Conservation (phyloP, 2,329 filamentous ascomycete genomes). For the Lasiodiplodia sp. region DNA sequence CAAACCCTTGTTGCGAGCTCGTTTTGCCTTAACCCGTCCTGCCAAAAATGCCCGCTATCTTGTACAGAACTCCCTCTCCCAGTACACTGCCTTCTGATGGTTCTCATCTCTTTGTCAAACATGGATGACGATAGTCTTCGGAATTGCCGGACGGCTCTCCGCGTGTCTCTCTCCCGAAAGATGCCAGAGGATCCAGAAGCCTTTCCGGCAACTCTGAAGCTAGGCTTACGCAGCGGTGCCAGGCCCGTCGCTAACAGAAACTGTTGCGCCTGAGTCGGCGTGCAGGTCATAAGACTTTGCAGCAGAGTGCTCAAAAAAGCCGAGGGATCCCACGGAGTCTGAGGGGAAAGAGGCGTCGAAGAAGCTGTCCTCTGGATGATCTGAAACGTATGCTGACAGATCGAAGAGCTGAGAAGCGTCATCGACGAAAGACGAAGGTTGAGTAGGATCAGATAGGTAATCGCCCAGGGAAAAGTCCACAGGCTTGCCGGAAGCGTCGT, state of each 20-base stretch:
- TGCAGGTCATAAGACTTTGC: constrained; percentile 52
- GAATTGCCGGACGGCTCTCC: constrained; percentile 26
- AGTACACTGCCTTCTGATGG: constrained; percentile 18
- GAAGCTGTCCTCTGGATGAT: constrained; percentile 46
- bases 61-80: constrained; percentile 24
- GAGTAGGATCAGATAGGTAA: constrained; percentile 47
- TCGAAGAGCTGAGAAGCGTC: constrained; percentile 49
- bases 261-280: constrained; percentile 56
- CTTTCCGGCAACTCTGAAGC: constrained; percentile 31
- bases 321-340: constrained; percentile 40
- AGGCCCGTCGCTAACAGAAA: constrained; percentile 56
- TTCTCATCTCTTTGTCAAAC: constrained; percentile 10
- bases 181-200: constrained; percentile 26
- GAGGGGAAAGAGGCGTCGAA: constrained; percentile 44
- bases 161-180: constrained; percentile 21
- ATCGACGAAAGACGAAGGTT: constrained; percentile 29
- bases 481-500: constrained; percentile 35
- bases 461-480: constrained; percentile 40
- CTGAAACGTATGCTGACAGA: constrained; percentile 38
- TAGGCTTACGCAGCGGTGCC: constrained; percentile 51
- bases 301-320: constrained; percentile 49
- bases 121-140: constrained; percentile 25
- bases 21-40: constrained; percentile 18
- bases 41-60: constrained; percentile 23
- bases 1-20: constrained; percentile 21